Conservation (phyloP, 129 eudicot species). For the Pittosporum tobira region DNA sequence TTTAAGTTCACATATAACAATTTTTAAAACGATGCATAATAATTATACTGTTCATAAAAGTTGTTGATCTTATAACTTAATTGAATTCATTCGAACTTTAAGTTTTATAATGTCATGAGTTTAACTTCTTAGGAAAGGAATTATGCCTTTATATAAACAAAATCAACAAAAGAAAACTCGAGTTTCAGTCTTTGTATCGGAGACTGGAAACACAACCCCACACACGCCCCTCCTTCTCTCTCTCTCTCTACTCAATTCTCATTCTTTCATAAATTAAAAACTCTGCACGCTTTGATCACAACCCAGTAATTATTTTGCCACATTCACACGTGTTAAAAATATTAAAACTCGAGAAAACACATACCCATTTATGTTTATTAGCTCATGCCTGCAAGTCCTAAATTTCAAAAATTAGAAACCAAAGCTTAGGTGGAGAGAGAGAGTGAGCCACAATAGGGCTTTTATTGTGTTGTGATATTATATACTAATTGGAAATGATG, state of each 20-base stretch:
- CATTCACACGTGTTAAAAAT: conserved; percentile 55
- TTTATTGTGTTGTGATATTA: conserved; percentile 25
- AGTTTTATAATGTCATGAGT: too few relatives aligned
- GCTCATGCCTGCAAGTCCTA: conserved; percentile 24
- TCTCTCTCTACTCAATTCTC: conserved; percentile 29
- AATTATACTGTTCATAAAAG: too few relatives aligned
- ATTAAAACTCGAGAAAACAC: conserved; percentile 37
- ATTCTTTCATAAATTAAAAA: conserved; percentile 10
- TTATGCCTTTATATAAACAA: conserved; percentile 13
- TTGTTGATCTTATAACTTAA: too few relatives aligned
- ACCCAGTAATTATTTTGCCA: conserved; percentile 48
- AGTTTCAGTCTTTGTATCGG: conserved; percentile 75
- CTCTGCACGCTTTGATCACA: conserved; percentile 56
- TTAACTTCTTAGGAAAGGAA: too few relatives aligned
- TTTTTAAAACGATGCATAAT: too few relatives aligned
- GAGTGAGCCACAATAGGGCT: conserved; percentile 7
- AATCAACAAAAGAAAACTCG: conserved; percentile 39
- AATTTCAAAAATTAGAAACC: conserved; percentile 32
- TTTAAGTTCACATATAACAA: too few relatives aligned
- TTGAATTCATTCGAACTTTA: too few relatives aligned
- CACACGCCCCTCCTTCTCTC: conserved; percentile 5
- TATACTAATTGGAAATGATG: conserved; percentile 40
- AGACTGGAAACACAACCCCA: conserved; percentile 56
- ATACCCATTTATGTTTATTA: conserved; percentile 10
- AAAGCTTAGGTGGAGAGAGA: conserved; percentile 31